Percentiles rank a stretch among this genome's conserved stretches.
These are phyloP conservation scores for Verticillium klebahnii DNA, from an alignment of 2,329 filamentous ascomycete genomes.

Conservation along the genomic window DNA sequence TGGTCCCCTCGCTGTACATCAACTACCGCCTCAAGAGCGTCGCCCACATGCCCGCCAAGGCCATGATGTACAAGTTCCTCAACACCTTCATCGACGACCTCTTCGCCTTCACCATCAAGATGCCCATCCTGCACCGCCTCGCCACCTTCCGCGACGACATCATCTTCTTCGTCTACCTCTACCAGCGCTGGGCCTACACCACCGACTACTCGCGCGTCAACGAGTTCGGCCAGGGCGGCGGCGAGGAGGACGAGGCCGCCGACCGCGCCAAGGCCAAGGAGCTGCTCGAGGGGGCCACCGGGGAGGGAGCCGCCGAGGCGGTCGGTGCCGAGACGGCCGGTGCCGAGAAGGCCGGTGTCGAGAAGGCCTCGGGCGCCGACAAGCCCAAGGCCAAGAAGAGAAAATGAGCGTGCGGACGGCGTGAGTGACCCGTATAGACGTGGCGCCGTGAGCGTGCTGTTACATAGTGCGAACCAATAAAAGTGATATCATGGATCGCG, in stretches of 20 bases:
- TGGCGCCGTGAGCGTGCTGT: too few species aligned
- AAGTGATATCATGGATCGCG: too few species aligned
- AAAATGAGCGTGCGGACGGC: constrained; percentile 20
- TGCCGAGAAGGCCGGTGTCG: constrained; percentile 12
- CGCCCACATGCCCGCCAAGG: constrained; percentile 93
- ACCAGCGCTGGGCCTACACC: constrained; percentile 90
- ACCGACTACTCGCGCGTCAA: constrained; percentile 90
- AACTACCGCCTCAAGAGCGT: constrained; percentile 96
- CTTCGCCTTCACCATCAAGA: constrained; percentile 99
- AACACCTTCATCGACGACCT: constrained; percentile 99
- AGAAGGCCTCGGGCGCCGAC: constrained; percentile 46
- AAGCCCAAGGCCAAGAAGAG: constrained; percentile 40
- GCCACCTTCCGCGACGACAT: constrained; percentile 92
- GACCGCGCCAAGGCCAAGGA: constrained; percentile 28
- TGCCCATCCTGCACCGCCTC: constrained; percentile 89
- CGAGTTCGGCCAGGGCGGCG: constrained; percentile 97
- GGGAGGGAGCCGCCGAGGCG: constrained; percentile 20
- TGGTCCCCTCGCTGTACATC: constrained; percentile 96
- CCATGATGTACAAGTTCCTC: constrained; percentile 97
- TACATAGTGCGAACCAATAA: too few species aligned
- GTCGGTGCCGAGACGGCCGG: constrained; percentile 19
- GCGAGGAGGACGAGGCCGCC: constrained; percentile 64
- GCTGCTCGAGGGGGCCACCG: constrained; percentile 17
- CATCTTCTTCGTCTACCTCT: constrained; percentile 97
- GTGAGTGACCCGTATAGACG: too few species aligned